phyloP scores from a whole-genome alignment of 2,329 filamentous ascomycete genomes.

The Fusarium transvaalense region DNA sequence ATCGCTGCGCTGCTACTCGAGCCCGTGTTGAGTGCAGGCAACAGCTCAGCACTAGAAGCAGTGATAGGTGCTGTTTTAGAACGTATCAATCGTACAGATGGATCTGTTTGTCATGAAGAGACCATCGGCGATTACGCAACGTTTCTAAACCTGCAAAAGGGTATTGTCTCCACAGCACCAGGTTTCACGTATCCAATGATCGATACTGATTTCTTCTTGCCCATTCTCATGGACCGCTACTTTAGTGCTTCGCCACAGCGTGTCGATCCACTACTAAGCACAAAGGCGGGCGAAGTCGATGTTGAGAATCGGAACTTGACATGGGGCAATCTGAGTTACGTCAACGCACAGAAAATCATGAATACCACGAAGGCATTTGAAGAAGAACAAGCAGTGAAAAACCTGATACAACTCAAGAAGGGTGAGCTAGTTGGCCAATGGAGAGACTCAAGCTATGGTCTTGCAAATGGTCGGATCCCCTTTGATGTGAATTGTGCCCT shows the following conservation, averaged over 20 bases:
- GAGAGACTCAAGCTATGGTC: conserved; percentile 70
- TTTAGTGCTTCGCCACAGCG: conserved; percentile 61
- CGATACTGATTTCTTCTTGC: conserved; percentile 72
- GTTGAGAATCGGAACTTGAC: conserved; percentile 64
- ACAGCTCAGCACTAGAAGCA: conserved; percentile 69
- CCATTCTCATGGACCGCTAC: conserved; percentile 69
- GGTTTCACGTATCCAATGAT: conserved; percentile 72
- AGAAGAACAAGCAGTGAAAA: conserved; percentile 62
- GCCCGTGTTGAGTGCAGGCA: conserved; percentile 67
- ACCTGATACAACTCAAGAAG: conserved; percentile 69
- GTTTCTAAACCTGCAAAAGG: conserved; percentile 67
- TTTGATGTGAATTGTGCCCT: conserved; percentile 75
- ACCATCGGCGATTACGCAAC: conserved; percentile 75
- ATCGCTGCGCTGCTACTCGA: conserved; percentile 70
- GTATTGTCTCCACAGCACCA: conserved; percentile 64
- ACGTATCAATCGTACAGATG: conserved; percentile 69
- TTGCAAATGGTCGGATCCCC: conserved; percentile 72
- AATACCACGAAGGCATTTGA: conserved; percentile 67
- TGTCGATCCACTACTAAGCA: conserved; percentile 54
- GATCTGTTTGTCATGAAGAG: conserved; percentile 73
- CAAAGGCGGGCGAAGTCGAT: conserved; percentile 61
- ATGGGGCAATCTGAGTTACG: conserved; percentile 64
- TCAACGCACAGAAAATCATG: conserved; percentile 70
- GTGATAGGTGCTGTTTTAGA: conserved; percentile 72
- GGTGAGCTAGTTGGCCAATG: conserved; percentile 70